phyloP scores from a whole-genome alignment of 1,139 yeast species.

The Geotrichum reessii region DNA sequence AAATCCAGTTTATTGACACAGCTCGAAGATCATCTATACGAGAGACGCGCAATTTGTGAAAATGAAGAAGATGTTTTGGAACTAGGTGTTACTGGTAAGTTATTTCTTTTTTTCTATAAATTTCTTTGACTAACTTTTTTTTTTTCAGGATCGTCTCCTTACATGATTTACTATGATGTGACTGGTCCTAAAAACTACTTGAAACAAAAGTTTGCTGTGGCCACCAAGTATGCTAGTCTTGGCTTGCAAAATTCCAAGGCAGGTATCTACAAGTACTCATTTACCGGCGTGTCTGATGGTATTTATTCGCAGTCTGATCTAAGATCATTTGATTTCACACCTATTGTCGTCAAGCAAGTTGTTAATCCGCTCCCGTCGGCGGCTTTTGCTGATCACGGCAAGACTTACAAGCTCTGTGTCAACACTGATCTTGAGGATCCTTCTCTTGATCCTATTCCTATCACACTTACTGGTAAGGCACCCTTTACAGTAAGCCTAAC shows the following conservation, averaged over 20 bases:
- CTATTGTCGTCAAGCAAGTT: slow-evolving; percentile 50
- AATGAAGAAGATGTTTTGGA: slow-evolving; percentile 47
- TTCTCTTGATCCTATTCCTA: slow-evolving; percentile 48
- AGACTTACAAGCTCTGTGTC: slow-evolving; percentile 50
- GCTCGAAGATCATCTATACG: slow-evolving; percentile 28
- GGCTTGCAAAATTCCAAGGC: slow-evolving; percentile 35
- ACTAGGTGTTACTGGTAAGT: slow-evolving; percentile 47
- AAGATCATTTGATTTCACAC: slow-evolving; percentile 30
- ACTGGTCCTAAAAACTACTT: slow-evolving; percentile 52
- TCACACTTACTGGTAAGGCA: slow-evolving; percentile 51
- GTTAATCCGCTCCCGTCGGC: slow-evolving; percentile 60
- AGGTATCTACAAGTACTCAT: slow-evolving; percentile 59
- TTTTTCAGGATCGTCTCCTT: slow-evolving; percentile 51
- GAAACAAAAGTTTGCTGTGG: slow-evolving; percentile 42
- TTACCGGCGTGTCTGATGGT: slow-evolving; percentile 62
- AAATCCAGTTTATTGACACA: slow-evolving; percentile 30
- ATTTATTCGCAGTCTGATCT: slow-evolving; percentile 41
- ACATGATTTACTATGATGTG: slow-evolving; percentile 62
- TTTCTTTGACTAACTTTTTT: slow-evolving; percentile 3
- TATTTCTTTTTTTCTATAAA: not conserved
- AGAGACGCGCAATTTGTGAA: slow-evolving; percentile 44
- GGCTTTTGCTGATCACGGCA: slow-evolving; percentile 45
- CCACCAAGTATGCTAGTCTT: slow-evolving; percentile 47
- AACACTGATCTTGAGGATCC: slow-evolving; percentile 28
- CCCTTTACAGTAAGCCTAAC: slow-evolving; percentile 59